phyloP scores from a whole-genome alignment of 768 basidiomycete species.

The Trametopsis cervina region DNA sequence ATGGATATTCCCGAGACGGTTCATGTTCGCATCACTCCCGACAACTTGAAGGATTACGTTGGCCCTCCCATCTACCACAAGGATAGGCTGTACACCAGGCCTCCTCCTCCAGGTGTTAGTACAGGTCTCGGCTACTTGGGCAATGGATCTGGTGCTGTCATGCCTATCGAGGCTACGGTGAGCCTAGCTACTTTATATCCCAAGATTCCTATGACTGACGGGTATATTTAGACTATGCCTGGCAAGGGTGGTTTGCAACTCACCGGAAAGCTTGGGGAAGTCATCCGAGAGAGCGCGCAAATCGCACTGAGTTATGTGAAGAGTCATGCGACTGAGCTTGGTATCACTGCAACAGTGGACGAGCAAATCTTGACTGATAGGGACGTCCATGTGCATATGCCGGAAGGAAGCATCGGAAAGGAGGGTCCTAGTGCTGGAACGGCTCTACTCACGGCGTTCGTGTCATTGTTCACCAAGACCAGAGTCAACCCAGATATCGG shows the following conservation, averaged over 20 bases:
- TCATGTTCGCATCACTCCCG: slow-evolving; percentile 73
- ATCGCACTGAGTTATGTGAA: slow-evolving; percentile 94
- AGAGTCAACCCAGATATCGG: slow-evolving; percentile 84
- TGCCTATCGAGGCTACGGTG: slow-evolving; percentile 95
- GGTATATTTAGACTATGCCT: slow-evolving; percentile 89
- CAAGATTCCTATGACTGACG: no score
- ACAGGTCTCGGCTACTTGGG: slow-evolving; percentile 95
- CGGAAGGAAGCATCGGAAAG: slow-evolving; percentile 88
- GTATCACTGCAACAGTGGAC: slow-evolving; percentile 65
- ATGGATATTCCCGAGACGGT: slow-evolving; percentile 74
- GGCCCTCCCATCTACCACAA: slow-evolving; percentile 94
- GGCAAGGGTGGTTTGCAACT: slow-evolving; percentile 89
- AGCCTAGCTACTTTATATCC: slow-evolving; percentile 26
- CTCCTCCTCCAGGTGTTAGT: slow-evolving; percentile 87
- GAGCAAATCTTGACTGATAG: slow-evolving; percentile 80
- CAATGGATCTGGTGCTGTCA: slow-evolving; percentile 93
- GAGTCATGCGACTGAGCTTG: slow-evolving; percentile 80
- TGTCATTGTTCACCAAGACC: slow-evolving; percentile 84
- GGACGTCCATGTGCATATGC: slow-evolving; percentile 97
- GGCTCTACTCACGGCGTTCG: slow-evolving; percentile 86
- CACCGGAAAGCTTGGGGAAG: slow-evolving; percentile 97
- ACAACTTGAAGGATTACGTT: slow-evolving; percentile 93
- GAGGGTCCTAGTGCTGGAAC: slow-evolving; percentile 97
- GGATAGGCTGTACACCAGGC: slow-evolving; percentile 77
- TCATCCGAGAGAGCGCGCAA: slow-evolving; percentile 93